A percentile compares a stretch with the other conserved stretches of the same genome.
Evolutionary conservation across 2,329 filamentous ascomycete species (phyloP).

Genomic region (Mycocentrospora acerina): DNA sequence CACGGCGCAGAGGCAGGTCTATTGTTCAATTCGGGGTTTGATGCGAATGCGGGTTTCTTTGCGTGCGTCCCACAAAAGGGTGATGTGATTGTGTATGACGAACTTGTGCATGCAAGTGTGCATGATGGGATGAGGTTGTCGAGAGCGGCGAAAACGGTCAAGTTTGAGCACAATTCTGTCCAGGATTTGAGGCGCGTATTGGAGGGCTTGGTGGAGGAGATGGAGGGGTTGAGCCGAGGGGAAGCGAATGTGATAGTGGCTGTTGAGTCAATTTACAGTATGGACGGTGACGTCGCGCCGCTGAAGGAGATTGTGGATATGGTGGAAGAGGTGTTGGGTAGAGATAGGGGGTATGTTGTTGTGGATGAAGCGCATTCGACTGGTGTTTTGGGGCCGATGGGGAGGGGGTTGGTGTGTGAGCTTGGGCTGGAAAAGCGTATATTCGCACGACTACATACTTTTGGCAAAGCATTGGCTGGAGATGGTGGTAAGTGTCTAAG

Average conservation of each 20-base stretch:
- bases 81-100: slow-evolving; percentile 64
- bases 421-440: slow-evolving; percentile 57
- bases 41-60: slow-evolving; percentile 53
- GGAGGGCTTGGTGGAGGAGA: slow-evolving; percentile 9
- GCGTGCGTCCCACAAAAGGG: slow-evolving; percentile 50
- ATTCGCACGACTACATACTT: slow-evolving; percentile 63
- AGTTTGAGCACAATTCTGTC: slow-evolving; percentile 62
- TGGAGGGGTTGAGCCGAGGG: slow-evolving; percentile 20
- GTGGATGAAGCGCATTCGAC: slow-evolving; percentile 71
- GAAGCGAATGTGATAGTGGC: slow-evolving; percentile 34
- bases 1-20: slow-evolving; percentile 60
- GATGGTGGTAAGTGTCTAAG: slow-evolving; percentile 70
- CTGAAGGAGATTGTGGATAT: slow-evolving; percentile 61
- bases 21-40: slow-evolving; percentile 60
- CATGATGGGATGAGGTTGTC: slow-evolving; percentile 72
- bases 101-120: slow-evolving; percentile 74
- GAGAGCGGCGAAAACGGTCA: slow-evolving; percentile 51
- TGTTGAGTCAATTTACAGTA: slow-evolving; percentile 62
- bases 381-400: slow-evolving; percentile 59
- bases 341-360: slow-evolving; percentile 62
- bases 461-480: slow-evolving; percentile 68
- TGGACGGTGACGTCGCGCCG: slow-evolving; percentile 76
- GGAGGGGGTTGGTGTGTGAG: slow-evolving; percentile 57
- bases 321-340: slow-evolving; percentile 58
- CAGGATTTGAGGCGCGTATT: slow-evolving; percentile 46